Evolutionary conservation across 2,329 filamentous ascomycete genomes (phyloP), one percentile per base, ranked within the genome.

Genomic region (Diaporthe destruens): DNA sequence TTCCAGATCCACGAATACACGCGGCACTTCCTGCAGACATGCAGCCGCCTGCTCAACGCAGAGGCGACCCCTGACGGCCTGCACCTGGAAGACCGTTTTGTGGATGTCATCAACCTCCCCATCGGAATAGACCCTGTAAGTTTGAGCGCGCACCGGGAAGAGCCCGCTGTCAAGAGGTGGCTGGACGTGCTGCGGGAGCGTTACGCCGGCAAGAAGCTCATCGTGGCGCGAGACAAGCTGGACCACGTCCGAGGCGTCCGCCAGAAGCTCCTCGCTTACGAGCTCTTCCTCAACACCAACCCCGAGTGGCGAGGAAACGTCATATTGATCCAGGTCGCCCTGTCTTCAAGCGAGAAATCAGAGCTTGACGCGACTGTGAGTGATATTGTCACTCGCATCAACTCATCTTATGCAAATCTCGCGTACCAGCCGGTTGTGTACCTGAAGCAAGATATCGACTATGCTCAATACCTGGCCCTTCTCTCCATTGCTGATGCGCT

Each of bases 1-100:
- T 98, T 98, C 83, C 96, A 98, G 83, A 97, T 95, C 32, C 90
- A 92, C 71, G 96, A 98, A 81, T 98, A 98, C 79, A 93, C 93
- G 6, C 91, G 96, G 18, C 96, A 98, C 83, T 98, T 98, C 82
- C 86, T 98, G 65, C 95, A 98, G 82, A 98, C 96, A 0, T 98
- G 96, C 86, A 98, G 94, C 80, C 93, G 96, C 44, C 87, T 98
- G 18, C 87, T 98, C 49, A 92, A 90, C n/a, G 94, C 97, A 0
- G 96, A 98, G 81, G 95, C 95, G 1, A 96, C 93, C 0, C 91
- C 92, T 1, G 93, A 97, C 54, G 96, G 96, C 1, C 88, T 98
- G 1, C 94, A 98, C 80, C 86, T 98, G 11, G 96, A 98, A 75
- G 94, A 98, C 77, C 93, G 95, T 6, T 98, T 98, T 79, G 93